A percentile compares a stretch with the other conserved stretches of the same genome.
phyloP scores from a whole-genome alignment of 768 basidiomycete genomes.

The Candolleomyces eurysporus region DNA sequence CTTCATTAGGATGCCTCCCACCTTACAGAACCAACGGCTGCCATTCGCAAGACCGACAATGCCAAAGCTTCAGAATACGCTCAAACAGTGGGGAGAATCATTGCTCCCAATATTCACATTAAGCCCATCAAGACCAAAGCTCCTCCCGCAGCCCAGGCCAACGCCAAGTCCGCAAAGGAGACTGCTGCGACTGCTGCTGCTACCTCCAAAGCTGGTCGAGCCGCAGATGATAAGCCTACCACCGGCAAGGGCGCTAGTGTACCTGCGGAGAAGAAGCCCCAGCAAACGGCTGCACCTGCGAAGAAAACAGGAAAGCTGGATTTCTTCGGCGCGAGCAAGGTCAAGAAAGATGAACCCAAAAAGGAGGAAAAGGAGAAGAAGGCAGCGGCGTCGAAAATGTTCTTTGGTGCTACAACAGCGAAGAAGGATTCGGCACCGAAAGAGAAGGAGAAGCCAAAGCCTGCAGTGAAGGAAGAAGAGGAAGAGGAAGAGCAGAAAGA shows the following conservation, averaged over 20 bases:
- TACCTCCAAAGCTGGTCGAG: conserved; percentile 35
- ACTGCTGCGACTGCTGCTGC: conserved; percentile 36
- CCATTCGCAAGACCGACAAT: conserved; percentile 39
- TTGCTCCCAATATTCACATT: conserved; percentile 42
- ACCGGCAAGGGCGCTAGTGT: background rate
- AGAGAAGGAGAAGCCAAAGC: conserved; percentile 41
- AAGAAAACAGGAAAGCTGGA: conserved; percentile 15
- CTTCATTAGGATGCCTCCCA: conserved; percentile 34
- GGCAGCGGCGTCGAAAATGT: conserved; percentile 4
- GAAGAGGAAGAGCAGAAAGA: conserved; percentile 34
- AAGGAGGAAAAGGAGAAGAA: conserved; percentile 22
- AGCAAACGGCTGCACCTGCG: conserved; percentile 4
- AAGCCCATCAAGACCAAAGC: conserved; percentile 1
- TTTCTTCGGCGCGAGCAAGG: conserved; percentile 13
- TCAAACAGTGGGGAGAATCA: conserved; percentile 45
- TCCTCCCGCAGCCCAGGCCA: background rate
- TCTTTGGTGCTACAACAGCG: conserved; percentile 17
- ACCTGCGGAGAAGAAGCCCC: no score
- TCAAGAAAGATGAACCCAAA: conserved; percentile 21
- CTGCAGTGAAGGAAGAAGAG: conserved; percentile 24
- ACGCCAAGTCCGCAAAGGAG: conserved; percentile 20
- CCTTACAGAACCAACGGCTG: conserved; percentile 39
- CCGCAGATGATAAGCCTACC: conserved; percentile 18
- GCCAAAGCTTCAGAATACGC: conserved; percentile 41
- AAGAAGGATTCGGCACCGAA: conserved; percentile 4